Percentiles rank a stretch among this genome's conserved stretches.
These are phyloP conservation scores for Selenicereus undatus DNA, from an alignment of 148 eudicot genomes.

Conservation along the genomic window DNA sequence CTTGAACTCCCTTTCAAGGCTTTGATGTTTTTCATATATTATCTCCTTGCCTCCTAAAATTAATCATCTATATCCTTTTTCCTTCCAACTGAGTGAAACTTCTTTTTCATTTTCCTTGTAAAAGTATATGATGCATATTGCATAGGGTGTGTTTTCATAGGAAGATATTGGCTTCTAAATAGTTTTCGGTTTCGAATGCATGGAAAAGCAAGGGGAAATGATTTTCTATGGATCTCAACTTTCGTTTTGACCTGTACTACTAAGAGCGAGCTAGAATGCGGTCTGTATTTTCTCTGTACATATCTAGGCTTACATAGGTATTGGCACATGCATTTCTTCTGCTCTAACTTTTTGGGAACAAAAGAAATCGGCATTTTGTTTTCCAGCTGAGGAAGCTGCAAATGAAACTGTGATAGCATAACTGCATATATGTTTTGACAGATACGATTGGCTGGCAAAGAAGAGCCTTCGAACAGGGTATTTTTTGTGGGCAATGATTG, in stretches of 20 bases:
- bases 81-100: neutral
- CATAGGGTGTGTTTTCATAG: neutral
- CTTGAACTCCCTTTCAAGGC: neutral
- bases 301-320: neutral
- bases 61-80: neutral
- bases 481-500: slow-evolving; percentile 76
- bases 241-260: neutral
- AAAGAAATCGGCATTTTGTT: neutral
- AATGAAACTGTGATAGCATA: neutral
- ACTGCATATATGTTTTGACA: slow-evolving; percentile 25
- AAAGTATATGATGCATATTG: neutral
- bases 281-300: too few species aligned
- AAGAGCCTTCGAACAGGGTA: slow-evolving; percentile 74
- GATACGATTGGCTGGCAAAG: slow-evolving; percentile 86
- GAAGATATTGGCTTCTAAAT: neutral
- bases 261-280: too few species aligned
- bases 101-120: neutral
- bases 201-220: neutral
- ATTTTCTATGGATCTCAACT: neutral
- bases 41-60: too few species aligned
- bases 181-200: neutral
- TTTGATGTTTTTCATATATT: too few species aligned
- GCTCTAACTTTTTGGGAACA: neutral
- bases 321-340: neutral
- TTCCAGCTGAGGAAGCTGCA: neutral